Conservation (phyloP, 1,284 basidiomycete genomes). For the Sporisorium iseilematis-ciliati region DNA sequence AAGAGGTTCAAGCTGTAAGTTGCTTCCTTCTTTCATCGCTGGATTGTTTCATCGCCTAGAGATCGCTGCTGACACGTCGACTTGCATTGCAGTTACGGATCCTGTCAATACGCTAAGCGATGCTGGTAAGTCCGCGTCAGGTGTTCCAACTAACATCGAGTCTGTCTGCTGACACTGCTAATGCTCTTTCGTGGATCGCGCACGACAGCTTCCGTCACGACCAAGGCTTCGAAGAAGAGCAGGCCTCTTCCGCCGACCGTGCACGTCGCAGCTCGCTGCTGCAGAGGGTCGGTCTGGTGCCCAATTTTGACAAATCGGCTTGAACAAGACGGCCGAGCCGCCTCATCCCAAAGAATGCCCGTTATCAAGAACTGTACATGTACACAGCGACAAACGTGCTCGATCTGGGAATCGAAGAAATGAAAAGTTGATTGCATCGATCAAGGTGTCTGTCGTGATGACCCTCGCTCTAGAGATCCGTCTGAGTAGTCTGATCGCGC, state of each 20-base stretch:
- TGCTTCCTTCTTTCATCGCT: not conserved
- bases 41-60: not conserved
- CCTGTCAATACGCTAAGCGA: constrained; percentile 87
- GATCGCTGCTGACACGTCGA: not conserved
- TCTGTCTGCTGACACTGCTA: not conserved
- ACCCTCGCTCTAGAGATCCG: constrained; percentile 14
- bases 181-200: not conserved
- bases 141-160: too few relatives aligned
- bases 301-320: not conserved
- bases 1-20: constrained; percentile 77
- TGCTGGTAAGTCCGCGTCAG: constrained; percentile 50
- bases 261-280: constrained; percentile 27
- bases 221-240: not conserved
- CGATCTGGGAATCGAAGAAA: constrained; percentile 7
- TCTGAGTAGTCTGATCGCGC: constrained; percentile 53
- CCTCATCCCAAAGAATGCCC: too few relatives aligned
- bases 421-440: not conserved
- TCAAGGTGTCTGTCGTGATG: not conserved
- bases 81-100: constrained; percentile 77
- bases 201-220: constrained; percentile 42
- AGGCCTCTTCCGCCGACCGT: constrained; percentile 1
- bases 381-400: not conserved
- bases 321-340: not conserved
- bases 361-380: not conserved
- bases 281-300: constrained; percentile 35